Evolutionary conservation across 345 rosid genomes (phyloP).

Genomic region (Hibiscus mutabilis): DNA sequence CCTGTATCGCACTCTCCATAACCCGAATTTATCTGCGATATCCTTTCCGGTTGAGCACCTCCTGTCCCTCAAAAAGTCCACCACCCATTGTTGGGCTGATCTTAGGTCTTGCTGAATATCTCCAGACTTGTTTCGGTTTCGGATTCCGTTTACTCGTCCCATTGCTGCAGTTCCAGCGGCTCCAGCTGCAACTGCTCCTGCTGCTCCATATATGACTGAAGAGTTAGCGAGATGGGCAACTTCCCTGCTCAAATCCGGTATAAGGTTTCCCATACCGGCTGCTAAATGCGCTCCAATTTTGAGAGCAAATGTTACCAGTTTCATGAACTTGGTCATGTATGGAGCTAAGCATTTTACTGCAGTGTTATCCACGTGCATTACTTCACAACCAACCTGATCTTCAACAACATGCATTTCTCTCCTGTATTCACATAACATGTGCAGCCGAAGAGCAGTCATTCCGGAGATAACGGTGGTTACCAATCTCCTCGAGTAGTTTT

Average conservation of each 20-base stretch:
- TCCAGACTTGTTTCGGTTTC: conserved; percentile 37
- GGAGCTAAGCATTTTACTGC: conserved; percentile 77
- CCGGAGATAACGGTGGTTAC: conserved; percentile 72
- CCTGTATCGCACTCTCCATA: conserved; percentile 80
- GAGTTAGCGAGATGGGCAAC: conserved; percentile 68
- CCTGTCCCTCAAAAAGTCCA: conserved; percentile 71
- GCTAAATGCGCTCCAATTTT: conserved; percentile 93
- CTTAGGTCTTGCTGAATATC: conserved; percentile 57
- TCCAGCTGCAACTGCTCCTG: conserved; percentile 65
- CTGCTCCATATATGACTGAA: conserved; percentile 63
- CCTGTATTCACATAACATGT: conserved; percentile 84
- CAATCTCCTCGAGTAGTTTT: conserved; percentile 79
- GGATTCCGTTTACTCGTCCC: conserved; percentile 19
- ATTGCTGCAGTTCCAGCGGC: conserved; percentile 35
- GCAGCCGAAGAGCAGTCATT: conserved; percentile 74
- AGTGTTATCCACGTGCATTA: conserved; percentile 79
- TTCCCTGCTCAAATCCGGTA: conserved; percentile 88
- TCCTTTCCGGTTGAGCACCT: conserved; percentile 73
- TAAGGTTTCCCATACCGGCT: conserved; percentile 82
- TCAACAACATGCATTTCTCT: conserved; percentile 93
- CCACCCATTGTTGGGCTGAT: conserved; percentile 84
- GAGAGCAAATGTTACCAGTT: conserved; percentile 69
- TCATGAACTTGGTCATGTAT: conserved; percentile 80
- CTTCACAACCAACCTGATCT: conserved; percentile 78
- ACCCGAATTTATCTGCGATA: conserved; percentile 83